Conservation (phyloP, 2,329 filamentous ascomycete genomes). For the Xylaria sp. region DNA sequence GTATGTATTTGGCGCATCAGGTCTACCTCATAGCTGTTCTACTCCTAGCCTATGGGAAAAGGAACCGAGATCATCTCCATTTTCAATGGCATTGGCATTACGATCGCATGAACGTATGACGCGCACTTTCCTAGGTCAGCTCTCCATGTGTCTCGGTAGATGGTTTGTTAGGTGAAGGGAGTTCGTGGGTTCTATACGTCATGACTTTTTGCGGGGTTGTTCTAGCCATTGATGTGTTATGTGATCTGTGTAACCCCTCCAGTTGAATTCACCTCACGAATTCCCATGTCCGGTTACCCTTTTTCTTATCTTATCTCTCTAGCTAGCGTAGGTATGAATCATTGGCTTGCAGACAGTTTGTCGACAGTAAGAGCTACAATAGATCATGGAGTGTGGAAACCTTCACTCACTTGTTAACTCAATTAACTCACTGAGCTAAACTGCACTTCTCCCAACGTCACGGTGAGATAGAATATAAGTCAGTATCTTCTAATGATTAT, state of each 20-base stretch:
- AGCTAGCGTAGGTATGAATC: not conserved
- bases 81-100: not conserved
- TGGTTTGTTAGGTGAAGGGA: not conserved
- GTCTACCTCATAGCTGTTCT: constrained; percentile 7
- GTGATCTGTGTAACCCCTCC: not conserved
- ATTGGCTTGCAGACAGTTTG: not conserved
- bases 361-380: not conserved
- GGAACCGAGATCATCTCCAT: not conserved
- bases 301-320: not conserved
- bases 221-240: not conserved
- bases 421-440: not conserved
- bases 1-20: not conserved
- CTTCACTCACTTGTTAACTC: not conserved
- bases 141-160: not conserved
- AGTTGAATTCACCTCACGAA: not conserved
- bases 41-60: not conserved
- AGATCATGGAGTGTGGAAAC: not conserved
- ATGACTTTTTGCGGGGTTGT: not conserved
- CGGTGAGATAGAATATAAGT: not conserved
- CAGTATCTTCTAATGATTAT: not conserved
- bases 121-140: not conserved
- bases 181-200: not conserved
- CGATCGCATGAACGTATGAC: constrained; percentile 10
- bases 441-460: not conserved
- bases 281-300: not conserved